Evolutionary conservation across 176 grass and related monocot genomes (phyloP).

Genomic region (Carex myosuroides): DNA sequence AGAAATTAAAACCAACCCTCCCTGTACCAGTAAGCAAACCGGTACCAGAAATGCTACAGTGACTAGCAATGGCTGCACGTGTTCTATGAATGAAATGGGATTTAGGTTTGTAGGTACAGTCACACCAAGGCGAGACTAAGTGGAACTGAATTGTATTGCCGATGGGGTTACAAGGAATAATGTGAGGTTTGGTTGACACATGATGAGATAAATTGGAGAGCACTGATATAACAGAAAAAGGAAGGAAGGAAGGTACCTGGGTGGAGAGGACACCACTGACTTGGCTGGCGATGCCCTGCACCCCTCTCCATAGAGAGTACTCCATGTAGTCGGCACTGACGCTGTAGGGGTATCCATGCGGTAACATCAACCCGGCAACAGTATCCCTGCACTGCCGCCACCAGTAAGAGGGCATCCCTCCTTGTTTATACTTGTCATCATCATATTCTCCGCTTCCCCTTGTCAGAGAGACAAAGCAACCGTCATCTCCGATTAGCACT

Average conservation of each 20-base stretch:
- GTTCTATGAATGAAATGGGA: too few relatives aligned
- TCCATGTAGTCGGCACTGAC: conserved; percentile 80
- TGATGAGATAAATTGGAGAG: too few relatives aligned
- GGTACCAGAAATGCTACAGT: too few relatives aligned
- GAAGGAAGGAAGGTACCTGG: conserved; percentile 32
- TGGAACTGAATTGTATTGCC: too few relatives aligned
- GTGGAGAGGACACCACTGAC: conserved; percentile 86
- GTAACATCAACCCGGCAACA: conserved; percentile 39
- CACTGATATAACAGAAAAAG: too few relatives aligned
- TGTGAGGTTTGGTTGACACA: too few relatives aligned
- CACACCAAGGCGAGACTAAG: too few relatives aligned
- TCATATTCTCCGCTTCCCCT: background rate
- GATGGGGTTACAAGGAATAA: too few relatives aligned
- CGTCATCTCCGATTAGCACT: conserved; percentile 19
- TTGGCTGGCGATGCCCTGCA: conserved; percentile 80
- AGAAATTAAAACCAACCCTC: too few relatives aligned
- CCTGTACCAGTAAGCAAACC: too few relatives aligned
- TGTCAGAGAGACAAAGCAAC: conserved; percentile 12
- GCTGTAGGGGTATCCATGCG: conserved; percentile 70
- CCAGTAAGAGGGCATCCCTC: background rate
- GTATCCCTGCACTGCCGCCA: conserved; percentile 27
- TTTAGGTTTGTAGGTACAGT: too few relatives aligned
- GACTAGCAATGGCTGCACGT: too few relatives aligned
- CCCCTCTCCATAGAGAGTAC: conserved; percentile 77
- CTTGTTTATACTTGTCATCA: background rate